Evolutionary conservation across 345 rosid genomes (phyloP).

Genomic region (Populus pruinosa): DNA sequence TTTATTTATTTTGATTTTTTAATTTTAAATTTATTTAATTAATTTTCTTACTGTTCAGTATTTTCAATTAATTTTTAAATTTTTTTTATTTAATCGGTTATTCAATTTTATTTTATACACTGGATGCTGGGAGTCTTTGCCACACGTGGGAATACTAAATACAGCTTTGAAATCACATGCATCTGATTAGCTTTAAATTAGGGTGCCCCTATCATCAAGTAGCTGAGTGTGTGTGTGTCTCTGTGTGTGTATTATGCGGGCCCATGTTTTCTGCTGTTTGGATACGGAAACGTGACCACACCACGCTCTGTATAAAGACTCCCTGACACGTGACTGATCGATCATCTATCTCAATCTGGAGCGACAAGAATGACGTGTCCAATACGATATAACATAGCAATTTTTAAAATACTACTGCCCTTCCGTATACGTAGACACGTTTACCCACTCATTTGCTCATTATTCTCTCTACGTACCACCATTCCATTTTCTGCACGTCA

Average conservation of each 20-base stretch:
- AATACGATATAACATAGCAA: not conserved
- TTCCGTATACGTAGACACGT: constrained; percentile 7
- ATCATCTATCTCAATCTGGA: not conserved
- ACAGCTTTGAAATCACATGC: not conserved
- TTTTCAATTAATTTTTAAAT: no score
- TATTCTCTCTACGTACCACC: constrained; percentile 5
- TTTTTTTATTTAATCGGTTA: no score
- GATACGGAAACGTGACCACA: not conserved
- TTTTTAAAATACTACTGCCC: not conserved
- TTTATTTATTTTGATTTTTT: no score
- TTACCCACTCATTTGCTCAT: constrained; percentile 18
- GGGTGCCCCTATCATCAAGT: not conserved
- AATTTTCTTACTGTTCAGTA: no score
- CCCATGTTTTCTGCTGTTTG: not conserved
- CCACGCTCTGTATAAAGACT: not conserved
- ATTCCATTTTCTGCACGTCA: not conserved
- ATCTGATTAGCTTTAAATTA: not conserved
- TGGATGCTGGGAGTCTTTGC: no score
- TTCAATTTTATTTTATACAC: no score
- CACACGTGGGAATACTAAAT: constrained; percentile 11
- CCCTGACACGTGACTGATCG: not conserved
- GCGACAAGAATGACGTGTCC: not conserved
- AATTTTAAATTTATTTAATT: no score
- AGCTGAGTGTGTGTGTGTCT: no score
- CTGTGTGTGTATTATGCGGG: not conserved